These are phyloP conservation scores for Ganoderma sinense DNA, from an alignment of 1,284 basidiomycete genomes.

Conservation along the genomic window DNA sequence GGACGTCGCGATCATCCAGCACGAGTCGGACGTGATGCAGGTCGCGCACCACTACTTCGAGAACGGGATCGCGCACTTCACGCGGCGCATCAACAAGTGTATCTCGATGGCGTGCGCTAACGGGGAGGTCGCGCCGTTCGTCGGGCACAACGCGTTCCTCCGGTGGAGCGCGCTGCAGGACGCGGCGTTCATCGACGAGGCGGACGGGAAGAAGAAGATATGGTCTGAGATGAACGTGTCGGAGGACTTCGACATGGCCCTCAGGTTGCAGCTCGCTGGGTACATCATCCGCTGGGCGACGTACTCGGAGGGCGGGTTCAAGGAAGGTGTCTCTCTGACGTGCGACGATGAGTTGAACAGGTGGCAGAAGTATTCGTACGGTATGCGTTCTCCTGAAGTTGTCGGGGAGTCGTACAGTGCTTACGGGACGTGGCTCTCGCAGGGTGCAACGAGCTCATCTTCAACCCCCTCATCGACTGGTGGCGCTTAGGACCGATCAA, in stretches of 20 bases:
- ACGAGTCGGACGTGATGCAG: slow-evolving; percentile 88
- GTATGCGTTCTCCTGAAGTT: slow-evolving; percentile 46
- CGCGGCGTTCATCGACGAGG: slow-evolving; percentile 72
- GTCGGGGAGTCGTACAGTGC: neutral
- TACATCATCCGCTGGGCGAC: slow-evolving; percentile 87
- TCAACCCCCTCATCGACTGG: slow-evolving; percentile 81
- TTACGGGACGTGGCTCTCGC: neutral
- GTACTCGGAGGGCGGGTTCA: slow-evolving; percentile 82
- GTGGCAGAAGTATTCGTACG: slow-evolving; percentile 90
- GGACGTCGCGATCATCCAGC: slow-evolving; percentile 85
- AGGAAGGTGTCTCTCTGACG: slow-evolving; percentile 88
- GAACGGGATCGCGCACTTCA: slow-evolving; percentile 87
- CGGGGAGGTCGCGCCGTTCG: slow-evolving; percentile 86
- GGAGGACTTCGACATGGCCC: slow-evolving; percentile 83
- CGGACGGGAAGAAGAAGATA: slow-evolving; percentile 72
- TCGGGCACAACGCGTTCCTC: slow-evolving; percentile 90
- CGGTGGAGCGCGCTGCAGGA: slow-evolving; percentile 88
- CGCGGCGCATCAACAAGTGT: slow-evolving; percentile 77
- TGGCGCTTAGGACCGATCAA: slow-evolving; percentile 78
- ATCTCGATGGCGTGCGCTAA: slow-evolving; percentile 82
- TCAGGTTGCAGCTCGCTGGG: slow-evolving; percentile 67
- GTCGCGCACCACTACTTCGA: slow-evolving; percentile 89
- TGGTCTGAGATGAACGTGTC: slow-evolving; percentile 89
- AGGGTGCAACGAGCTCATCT: slow-evolving; percentile 77
- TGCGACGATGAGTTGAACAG: slow-evolving; percentile 83